Conservation (phyloP, 129 eudicot genomes). For the Chrysanthemum seticuspe region DNA sequence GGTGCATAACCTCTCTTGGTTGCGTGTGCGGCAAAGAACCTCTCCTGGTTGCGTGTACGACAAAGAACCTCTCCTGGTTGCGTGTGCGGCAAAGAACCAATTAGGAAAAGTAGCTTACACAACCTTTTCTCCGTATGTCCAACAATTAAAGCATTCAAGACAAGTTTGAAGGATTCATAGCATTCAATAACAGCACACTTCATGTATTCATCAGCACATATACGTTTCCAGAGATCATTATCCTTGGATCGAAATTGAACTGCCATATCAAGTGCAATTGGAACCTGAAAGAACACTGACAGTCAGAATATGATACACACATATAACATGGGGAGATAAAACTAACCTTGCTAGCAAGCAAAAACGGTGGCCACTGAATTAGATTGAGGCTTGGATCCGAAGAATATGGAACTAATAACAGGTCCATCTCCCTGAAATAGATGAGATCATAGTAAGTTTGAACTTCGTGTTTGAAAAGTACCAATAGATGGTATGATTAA, state of each 20-base stretch:
- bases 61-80: too few species aligned
- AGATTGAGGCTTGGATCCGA: conserved; percentile 86
- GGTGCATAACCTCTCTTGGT: too few species aligned
- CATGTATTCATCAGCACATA: conserved; percentile 94
- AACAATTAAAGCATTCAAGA: conserved; percentile 72
- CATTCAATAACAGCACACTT: conserved; percentile 98
- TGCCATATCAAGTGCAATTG: conserved; percentile 97
- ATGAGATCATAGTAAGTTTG: conserved; percentile 21
- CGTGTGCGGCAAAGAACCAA: too few species aligned
- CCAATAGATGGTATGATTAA: conserved; percentile 15
- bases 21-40: too few species aligned
- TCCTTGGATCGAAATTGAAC: conserved; percentile 83
- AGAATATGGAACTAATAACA: conserved; percentile 88
- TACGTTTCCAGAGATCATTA: conserved; percentile 93
- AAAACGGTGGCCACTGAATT: conserved; percentile 96
- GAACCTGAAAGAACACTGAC: conserved; percentile 60
- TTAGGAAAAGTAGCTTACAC: conserved; percentile 21
- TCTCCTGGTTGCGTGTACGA: too few species aligned
- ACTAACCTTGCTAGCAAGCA: conserved; percentile 95
- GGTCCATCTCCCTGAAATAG: conserved; percentile 96
- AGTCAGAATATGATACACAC: conserved; percentile 22
- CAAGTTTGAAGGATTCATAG: conserved; percentile 94
- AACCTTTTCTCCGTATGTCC: conserved; percentile 97
- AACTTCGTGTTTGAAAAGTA: not conserved
- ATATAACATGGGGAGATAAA: conserved; percentile 12